Evolutionary conservation across 2,329 filamentous ascomycete species (phyloP).

Genomic region (Aspergillus fructus): DNA sequence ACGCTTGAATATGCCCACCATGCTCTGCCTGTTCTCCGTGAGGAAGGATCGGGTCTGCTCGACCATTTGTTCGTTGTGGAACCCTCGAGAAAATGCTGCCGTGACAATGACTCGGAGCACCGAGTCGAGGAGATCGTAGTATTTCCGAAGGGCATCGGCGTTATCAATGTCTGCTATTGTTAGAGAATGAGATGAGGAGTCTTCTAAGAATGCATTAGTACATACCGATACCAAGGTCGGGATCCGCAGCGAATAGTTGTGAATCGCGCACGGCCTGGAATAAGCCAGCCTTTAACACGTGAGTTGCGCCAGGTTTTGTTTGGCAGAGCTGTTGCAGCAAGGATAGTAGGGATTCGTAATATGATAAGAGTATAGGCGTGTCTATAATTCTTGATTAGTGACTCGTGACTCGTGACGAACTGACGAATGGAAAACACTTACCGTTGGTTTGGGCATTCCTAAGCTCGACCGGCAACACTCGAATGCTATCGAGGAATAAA

Average conservation of each 20-base stretch:
- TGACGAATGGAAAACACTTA: constrained; percentile 39
- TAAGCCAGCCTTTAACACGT: constrained; percentile 84
- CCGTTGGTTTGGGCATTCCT: constrained; percentile 57
- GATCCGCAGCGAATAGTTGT: constrained; percentile 83
- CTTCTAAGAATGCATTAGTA: neutral
- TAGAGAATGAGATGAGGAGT: constrained; percentile 19
- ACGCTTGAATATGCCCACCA: constrained; percentile 87
- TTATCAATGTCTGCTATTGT: constrained; percentile 60
- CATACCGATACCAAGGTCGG: constrained; percentile 77
- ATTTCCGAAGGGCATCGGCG: constrained; percentile 69
- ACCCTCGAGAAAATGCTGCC: constrained; percentile 75
- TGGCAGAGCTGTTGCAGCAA: constrained; percentile 82
- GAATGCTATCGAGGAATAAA: constrained; percentile 84
- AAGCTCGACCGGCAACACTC: constrained; percentile 72
- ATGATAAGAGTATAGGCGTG: constrained; percentile 55
- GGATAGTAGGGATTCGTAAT: constrained; percentile 73
- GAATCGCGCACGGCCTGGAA: constrained; percentile 79
- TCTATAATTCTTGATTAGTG: constrained; percentile 40
- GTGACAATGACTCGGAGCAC: constrained; percentile 80
- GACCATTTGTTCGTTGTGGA: constrained; percentile 71
- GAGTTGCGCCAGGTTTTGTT: constrained; percentile 77
- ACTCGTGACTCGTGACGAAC: neutral
- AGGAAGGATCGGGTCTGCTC: constrained; percentile 78
- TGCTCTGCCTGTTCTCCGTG: constrained; percentile 75
- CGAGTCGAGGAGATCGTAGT: constrained; percentile 79